Evolutionary conservation across 805 yeast species (phyloP), one percentile per base, ranked within the genome.

Genomic region (Spencermartinsiella europaea): DNA sequence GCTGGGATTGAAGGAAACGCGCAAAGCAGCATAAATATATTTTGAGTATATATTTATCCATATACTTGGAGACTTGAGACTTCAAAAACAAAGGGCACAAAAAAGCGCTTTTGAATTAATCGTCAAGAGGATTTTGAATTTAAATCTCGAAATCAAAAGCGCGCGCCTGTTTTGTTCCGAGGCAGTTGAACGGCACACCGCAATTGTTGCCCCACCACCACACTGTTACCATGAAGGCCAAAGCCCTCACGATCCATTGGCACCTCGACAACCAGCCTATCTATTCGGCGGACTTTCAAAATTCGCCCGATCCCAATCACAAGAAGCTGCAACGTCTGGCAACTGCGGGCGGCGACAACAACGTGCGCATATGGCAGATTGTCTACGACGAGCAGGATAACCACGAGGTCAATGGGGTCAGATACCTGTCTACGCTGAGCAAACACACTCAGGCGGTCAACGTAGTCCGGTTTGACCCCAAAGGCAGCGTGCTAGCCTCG

Each of bases 401-500:
- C 31, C n/a, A 61, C 76, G 50, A 43, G 5, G 52, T 46, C 10
- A 27, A 38, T n/a, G 45, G 50, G 19, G 84, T 89, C 15, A 84
- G 81, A 50, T 91, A 89, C 62, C 68, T 89, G 22, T 77, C 93
- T 15, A 87, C 96, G 0, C 72, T 93, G 42, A 65, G 83, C 2
- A 89, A 88, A 56, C 99, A 93, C 62, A 85, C 93, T 1, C 96
- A 89, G 62, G 96, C 98, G 0, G 96, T 93, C 17, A 93, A 93
- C 60, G 90, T 80, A 28, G 95, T 87, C 3, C 69, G 96, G 43
- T 93, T 90, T 61, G 82, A 79, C 58, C 80, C 83, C 2, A 66
- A 63, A 2, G 96, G 96, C 41, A 46, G 43, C 1, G 53, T 75
- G 4, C 68, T 93, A 19, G 98, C 98, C 0, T 76, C 91, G 0